These are phyloP conservation scores for Amanita subjunquillea DNA, from an alignment of 768 basidiomycete species.

Conservation along the genomic window DNA sequence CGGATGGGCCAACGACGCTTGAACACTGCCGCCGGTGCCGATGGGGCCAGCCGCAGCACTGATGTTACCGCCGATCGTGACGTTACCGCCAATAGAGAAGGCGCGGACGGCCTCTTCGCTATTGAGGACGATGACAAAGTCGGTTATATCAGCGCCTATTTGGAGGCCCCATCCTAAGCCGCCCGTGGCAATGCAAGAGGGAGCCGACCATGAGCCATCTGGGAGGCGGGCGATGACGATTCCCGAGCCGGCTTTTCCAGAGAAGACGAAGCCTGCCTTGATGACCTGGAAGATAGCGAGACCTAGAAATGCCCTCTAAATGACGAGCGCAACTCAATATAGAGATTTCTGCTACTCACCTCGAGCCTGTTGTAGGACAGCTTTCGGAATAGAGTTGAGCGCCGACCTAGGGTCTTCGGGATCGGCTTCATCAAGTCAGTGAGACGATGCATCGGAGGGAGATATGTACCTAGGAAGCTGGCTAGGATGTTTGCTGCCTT, in stretches of 20 bases:
- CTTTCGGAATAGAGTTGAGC: conserved; percentile 89
- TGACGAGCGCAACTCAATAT: not conserved
- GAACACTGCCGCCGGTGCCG: conserved; percentile 87
- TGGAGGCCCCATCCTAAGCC: conserved; percentile 94
- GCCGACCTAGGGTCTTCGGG: conserved; percentile 83
- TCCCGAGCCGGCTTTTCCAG: conserved; percentile 89
- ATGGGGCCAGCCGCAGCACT: conserved; percentile 85
- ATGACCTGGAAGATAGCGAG: conserved; percentile 92
- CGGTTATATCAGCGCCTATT: conserved; percentile 90
- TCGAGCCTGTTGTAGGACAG: conserved; percentile 80
- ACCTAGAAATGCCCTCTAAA: conserved; percentile 32
- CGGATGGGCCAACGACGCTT: conserved; percentile 82
- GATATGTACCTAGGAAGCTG: conserved; percentile 71
- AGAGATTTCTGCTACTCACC: conserved; percentile 35
- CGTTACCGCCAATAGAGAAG: conserved; percentile 91
- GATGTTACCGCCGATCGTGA: conserved; percentile 89
- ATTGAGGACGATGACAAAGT: conserved; percentile 96
- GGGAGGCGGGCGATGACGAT: conserved; percentile 86
- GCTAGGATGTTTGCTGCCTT: conserved; percentile 89
- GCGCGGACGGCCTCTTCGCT: conserved; percentile 92
- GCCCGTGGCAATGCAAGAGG: conserved; percentile 93
- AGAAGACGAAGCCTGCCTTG: conserved; percentile 92
- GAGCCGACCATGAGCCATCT: conserved; percentile 95
- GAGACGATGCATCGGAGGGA: not conserved
- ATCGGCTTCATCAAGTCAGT: conserved; percentile 45